Conservation (phyloP, 2,329 filamentous ascomycete genomes). For the Annulohypoxylon truncatum region DNA sequence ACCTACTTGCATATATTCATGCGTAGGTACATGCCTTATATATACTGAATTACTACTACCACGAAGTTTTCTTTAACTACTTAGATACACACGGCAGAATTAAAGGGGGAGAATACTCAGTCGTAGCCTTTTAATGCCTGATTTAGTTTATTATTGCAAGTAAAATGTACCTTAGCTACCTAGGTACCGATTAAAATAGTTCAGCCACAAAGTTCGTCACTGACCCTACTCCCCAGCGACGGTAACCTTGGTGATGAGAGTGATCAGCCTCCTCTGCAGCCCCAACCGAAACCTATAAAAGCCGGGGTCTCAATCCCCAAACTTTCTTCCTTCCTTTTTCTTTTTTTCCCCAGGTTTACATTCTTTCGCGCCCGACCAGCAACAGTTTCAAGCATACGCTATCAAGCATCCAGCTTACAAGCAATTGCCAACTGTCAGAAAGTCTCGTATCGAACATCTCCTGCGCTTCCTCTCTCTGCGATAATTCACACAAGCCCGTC, state of each 20-base stretch:
- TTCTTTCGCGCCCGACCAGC: background rate
- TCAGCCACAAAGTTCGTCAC: no score
- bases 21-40: background rate
- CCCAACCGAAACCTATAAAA: background rate
- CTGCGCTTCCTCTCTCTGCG: background rate
- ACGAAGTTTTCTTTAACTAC: background rate
- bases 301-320: no score
- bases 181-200: background rate
- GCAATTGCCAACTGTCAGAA: background rate
- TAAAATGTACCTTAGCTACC: background rate
- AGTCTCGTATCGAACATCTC: background rate
- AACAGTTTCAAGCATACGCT: background rate
- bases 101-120: background rate
- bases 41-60: background rate
- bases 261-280: background rate
- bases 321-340: conserved; percentile 1
- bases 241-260: background rate
- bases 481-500: background rate
- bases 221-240: no score
- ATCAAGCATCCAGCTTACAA: background rate
- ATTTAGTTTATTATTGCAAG: no score
- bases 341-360: conserved; percentile 6
- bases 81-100: background rate
- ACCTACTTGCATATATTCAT: background rate
- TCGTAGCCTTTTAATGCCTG: background rate